Evolutionary conservation across 306 rosid species (phyloP).

Genomic region (Abrus precatorius): DNA sequence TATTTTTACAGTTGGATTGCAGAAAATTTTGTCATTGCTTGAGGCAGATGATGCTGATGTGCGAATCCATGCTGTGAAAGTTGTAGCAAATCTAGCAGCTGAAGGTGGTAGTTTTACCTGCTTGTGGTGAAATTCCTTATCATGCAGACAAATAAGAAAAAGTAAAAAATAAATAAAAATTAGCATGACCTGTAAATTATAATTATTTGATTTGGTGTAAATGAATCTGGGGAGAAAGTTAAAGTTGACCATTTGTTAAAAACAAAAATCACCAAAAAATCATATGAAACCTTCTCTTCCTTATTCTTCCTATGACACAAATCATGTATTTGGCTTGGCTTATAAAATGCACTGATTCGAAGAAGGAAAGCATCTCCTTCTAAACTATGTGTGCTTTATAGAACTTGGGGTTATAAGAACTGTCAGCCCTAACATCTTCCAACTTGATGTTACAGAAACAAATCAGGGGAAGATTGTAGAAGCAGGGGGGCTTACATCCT

Average conservation of each 20-base stretch:
- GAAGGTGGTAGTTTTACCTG: conserved; percentile 73
- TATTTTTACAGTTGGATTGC: conserved; percentile 87
- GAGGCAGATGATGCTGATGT: conserved; percentile 97
- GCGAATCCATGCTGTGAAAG: conserved; percentile 97
- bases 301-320: conserved; percentile 6
- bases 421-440: conserved; percentile 38
- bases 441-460: conserved; percentile 67
- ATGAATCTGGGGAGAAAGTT: conserved; percentile 27
- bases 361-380: conserved; percentile 37
- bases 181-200: conserved; percentile 7
- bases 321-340: conserved; percentile 41
- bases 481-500: conserved; percentile 94
- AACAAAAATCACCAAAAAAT: not conserved
- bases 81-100: conserved; percentile 99
- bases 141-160: not conserved
- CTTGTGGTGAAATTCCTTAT: conserved; percentile 32
- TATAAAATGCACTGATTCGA: conserved; percentile 30
- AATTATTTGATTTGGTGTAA: conserved; percentile 27
- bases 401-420: conserved; percentile 30
- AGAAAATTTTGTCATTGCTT: conserved; percentile 94
- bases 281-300: conserved; percentile 30
- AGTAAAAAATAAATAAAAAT: not conserved
- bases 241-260: conserved; percentile 15
- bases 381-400: conserved; percentile 36
- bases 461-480: conserved; percentile 98